Evolutionary conservation across 257 asterid genomes (phyloP).

Genomic region (Salvia splendens): DNA sequence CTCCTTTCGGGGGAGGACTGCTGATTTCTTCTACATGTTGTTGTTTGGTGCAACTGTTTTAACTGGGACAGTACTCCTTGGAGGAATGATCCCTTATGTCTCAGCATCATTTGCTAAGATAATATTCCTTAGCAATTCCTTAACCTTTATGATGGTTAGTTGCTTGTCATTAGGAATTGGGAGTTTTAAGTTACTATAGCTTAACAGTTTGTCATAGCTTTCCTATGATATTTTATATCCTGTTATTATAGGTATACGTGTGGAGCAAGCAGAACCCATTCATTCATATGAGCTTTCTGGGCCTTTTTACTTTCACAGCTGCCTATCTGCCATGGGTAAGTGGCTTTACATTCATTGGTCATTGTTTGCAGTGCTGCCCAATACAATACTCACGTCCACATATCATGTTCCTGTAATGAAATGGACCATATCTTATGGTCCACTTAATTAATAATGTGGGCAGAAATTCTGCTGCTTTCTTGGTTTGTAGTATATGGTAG

Average conservation of each 20-base stretch:
- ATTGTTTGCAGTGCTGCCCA: conserved; percentile 24
- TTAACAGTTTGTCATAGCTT: background rate
- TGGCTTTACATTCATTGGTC: conserved; percentile 26
- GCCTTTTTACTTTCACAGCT: conserved; percentile 96
- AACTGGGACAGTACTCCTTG: conserved; percentile 87
- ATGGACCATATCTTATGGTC: background rate
- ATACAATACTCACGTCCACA: conserved; percentile 4
- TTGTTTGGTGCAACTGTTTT: conserved; percentile 90
- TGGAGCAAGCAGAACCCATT: conserved; percentile 99
- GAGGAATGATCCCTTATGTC: conserved; percentile 97
- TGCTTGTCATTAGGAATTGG: conserved; percentile 7
- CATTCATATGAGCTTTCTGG: conserved; percentile 98
- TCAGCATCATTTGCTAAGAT: conserved; percentile 93
- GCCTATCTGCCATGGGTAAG: conserved; percentile 99
- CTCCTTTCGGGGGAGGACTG: conserved; percentile 94
- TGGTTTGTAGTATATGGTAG: too few species aligned
- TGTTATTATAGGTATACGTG: conserved; percentile 75
- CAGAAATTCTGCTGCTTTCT: conserved; percentile 10
- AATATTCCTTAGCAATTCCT: conserved; percentile 97
- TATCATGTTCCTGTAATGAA: conserved; percentile 14
- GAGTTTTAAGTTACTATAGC: background rate
- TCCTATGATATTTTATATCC: conserved; percentile 5
- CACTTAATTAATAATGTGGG: background rate
- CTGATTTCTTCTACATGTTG: conserved; percentile 96
- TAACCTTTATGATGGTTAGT: conserved; percentile 99